Evolutionary conservation across 495 filamentous ascomycete species (phyloP).

Genomic region (Aspergillus funiculosus): DNA sequence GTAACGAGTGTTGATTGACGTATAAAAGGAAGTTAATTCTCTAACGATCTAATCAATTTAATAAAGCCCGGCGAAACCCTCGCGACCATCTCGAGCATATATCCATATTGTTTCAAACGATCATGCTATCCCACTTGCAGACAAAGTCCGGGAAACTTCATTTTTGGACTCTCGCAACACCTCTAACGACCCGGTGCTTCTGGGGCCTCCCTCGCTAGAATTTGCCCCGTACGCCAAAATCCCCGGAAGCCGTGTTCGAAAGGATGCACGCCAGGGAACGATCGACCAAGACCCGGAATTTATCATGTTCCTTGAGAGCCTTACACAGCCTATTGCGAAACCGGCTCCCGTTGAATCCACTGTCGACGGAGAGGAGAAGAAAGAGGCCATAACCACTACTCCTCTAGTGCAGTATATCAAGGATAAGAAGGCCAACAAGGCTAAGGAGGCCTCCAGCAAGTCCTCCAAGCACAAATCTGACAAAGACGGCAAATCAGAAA

Average conservation of each 20-base stretch:
- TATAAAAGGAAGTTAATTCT: not conserved
- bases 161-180: slow-evolving; percentile 74
- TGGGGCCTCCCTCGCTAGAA: slow-evolving; percentile 72
- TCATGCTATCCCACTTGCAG: slow-evolving; percentile 55
- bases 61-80: slow-evolving; percentile 77
- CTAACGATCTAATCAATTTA: slow-evolving; percentile 1
- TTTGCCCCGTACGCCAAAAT: slow-evolving; percentile 76
- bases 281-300: slow-evolving; percentile 96
- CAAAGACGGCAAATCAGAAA: slow-evolving; percentile 56
- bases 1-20: slow-evolving; percentile 13
- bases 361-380: slow-evolving; percentile 50
- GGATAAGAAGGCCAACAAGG: slow-evolving; percentile 85
- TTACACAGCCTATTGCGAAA: slow-evolving; percentile 69
- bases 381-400: slow-evolving; percentile 68
- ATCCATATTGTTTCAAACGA: slow-evolving; percentile 61
- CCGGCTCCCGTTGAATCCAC: slow-evolving; percentile 44
- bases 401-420: slow-evolving; percentile 85
- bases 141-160: slow-evolving; percentile 55
- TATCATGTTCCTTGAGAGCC: slow-evolving; percentile 80
- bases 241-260: slow-evolving; percentile 61
- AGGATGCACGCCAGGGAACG: slow-evolving; percentile 82
- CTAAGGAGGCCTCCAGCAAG: slow-evolving; percentile 58
- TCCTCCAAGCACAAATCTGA: slow-evolving; percentile 54
- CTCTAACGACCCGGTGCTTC: slow-evolving; percentile 57
- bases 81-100: slow-evolving; percentile 70